Percentiles rank a stretch among this genome's conserved stretches.
These are phyloP conservation scores for Globisporangium yorkense DNA, from an alignment of 352 stramenopile genomes.

Conservation along the genomic window DNA sequence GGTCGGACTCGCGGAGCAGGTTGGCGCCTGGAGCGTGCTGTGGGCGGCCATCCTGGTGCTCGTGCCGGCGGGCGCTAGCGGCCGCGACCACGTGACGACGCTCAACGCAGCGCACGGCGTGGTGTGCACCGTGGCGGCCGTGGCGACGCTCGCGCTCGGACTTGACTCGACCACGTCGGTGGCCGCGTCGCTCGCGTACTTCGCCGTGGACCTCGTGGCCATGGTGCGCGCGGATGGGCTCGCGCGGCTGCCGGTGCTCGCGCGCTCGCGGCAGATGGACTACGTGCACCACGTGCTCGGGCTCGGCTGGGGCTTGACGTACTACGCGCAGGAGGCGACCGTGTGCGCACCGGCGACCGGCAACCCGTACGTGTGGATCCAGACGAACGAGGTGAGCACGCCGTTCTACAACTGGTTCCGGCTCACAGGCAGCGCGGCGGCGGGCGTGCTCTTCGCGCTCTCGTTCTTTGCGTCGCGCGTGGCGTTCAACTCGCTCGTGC, in stretches of 20 bases:
- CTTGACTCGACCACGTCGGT: conserved; percentile 55
- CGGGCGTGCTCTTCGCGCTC: conserved; percentile 44
- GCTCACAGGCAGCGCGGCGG: conserved; percentile 49
- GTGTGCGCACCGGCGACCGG: conserved; percentile 44
- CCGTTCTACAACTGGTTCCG: conserved; percentile 81
- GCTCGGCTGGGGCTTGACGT: conserved; percentile 53
- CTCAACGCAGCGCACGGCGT: conserved; percentile 65
- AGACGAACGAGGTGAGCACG: conserved; percentile 79
- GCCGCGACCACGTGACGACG: conserved; percentile 60
- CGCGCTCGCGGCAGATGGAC: conserved; percentile 57
- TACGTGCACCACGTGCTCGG: conserved; percentile 66
- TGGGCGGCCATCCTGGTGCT: conserved; percentile 45
- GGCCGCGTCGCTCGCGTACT: conserved; percentile 56
- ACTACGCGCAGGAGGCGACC: conserved; percentile 52
- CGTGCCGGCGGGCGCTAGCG: conserved; percentile 30
- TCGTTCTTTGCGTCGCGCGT: conserved; percentile 71
- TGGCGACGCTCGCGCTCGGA: conserved; percentile 29
- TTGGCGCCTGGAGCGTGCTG: conserved; percentile 35
- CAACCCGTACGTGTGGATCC: conserved; percentile 80
- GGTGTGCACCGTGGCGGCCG: conserved; percentile 46
- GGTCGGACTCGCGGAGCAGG: conserved; percentile 21
- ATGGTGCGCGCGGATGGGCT: conserved; percentile 56
- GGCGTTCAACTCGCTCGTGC: conserved; percentile 60
- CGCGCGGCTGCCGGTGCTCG: conserved; percentile 23
- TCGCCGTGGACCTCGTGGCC: conserved; percentile 59